Percentiles rank a stretch among this genome's conserved stretches.
phyloP scores from a whole-genome alignment of 1,139 yeast species.

The Geotrichum phurueaensis region DNA sequence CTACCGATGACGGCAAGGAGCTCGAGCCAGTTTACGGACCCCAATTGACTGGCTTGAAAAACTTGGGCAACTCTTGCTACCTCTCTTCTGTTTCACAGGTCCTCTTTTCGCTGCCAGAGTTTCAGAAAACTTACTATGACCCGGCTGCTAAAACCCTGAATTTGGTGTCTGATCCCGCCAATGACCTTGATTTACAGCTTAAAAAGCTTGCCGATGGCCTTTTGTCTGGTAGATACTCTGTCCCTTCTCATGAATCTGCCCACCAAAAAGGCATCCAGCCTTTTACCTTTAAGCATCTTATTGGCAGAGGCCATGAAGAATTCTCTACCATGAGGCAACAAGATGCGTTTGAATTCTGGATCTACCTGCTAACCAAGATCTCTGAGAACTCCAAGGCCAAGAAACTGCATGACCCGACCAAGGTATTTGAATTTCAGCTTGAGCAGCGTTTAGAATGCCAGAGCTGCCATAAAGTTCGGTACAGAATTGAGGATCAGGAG shows the following conservation, averaged over 20 bases:
- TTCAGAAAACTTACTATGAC: conserved; percentile 31
- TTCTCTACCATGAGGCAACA: conserved; percentile 86
- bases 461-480: conserved; percentile 55
- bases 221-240: conserved; percentile 64
- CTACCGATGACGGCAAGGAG: conserved; percentile 62
- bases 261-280: conserved; percentile 79
- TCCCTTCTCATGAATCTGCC: conserved; percentile 44
- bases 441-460: conserved; percentile 63
- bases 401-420: conserved; percentile 41
- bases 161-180: conserved; percentile 48
- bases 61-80: conserved; percentile 91
- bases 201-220: conserved; percentile 77
- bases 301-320: conserved; percentile 76
- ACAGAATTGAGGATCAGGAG: conserved; percentile 57
- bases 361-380: conserved; percentile 57
- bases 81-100: conserved; percentile 75
- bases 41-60: conserved; percentile 73
- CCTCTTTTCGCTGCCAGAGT: conserved; percentile 45
- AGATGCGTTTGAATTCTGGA: conserved; percentile 87
- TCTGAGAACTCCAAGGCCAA: conserved; percentile 39
- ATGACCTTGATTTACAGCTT: conserved; percentile 64
- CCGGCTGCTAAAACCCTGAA: conserved; percentile 6
- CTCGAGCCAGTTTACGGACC: conserved; percentile 61
- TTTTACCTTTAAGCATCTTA: conserved; percentile 60
- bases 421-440: conserved; percentile 55